These are phyloP conservation scores for Diaporthe australafricana DNA, from an alignment of 2,329 filamentous ascomycete species.

Conservation along the genomic window DNA sequence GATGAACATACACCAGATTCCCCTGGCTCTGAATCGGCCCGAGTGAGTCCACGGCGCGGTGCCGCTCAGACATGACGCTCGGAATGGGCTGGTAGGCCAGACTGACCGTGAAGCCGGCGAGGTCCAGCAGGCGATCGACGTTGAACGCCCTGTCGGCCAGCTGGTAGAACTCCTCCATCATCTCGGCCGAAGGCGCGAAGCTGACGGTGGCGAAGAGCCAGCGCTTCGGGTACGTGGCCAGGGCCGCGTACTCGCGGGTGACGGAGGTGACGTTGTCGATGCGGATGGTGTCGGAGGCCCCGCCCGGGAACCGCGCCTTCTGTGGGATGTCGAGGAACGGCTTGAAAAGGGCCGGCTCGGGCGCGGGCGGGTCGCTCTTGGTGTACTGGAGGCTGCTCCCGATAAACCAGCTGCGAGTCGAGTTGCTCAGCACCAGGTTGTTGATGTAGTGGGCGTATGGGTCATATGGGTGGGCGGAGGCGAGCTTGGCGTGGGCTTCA, in stretches of 20 bases:
- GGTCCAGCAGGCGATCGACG: conserved; percentile 11
- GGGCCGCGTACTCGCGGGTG: conserved; percentile 6
- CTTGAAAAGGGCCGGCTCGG: neutral
- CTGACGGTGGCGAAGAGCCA: conserved; percentile 7
- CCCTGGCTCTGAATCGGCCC: conserved; percentile 7
- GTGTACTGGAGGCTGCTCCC: conserved; percentile 13
- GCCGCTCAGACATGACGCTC: conserved; percentile 2
- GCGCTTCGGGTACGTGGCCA: conserved; percentile 11
- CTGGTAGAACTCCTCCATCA: neutral
- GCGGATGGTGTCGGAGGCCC: neutral
- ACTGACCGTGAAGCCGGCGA: neutral
- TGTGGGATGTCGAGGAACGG: conserved; percentile 7
- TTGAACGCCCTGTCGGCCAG: conserved; percentile 7
- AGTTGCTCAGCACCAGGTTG: conserved; percentile 11
- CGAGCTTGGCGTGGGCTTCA: neutral
- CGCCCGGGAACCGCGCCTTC: neutral
- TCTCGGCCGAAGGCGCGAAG: conserved; percentile 3
- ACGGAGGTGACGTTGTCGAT: conserved; percentile 1
- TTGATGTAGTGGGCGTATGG: conserved; percentile 8
- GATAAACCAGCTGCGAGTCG: conserved; percentile 3
- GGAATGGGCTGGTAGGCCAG: neutral
- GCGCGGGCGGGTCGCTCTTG: neutral
- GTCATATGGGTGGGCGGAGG: neutral
- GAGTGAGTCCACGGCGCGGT: conserved; percentile 10
- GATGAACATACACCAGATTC: neutral